These are phyloP conservation scores for Wickerhamomyces alni DNA, from an alignment of 805 yeast genomes.

Conservation along the genomic window DNA sequence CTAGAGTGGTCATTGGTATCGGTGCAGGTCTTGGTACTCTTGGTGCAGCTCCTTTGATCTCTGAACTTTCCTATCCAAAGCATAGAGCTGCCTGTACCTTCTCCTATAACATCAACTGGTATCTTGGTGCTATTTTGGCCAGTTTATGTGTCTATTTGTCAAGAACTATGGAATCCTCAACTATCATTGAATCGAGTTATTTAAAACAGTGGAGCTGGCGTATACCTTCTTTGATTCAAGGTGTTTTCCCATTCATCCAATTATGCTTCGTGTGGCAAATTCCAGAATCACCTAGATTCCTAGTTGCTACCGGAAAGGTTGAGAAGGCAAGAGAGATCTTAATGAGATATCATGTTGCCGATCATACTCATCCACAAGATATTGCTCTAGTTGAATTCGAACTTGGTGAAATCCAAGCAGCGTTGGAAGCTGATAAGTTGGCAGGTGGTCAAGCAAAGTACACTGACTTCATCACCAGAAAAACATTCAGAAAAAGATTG, in stretches of 20 bases:
- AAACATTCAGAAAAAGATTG: slow-evolving; percentile 35
- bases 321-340: slow-evolving; percentile 39
- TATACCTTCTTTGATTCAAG: slow-evolving; percentile 48
- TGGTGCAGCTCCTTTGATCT: slow-evolving; percentile 41
- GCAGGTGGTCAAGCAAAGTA: slow-evolving; percentile 26
- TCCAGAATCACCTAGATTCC: slow-evolving; percentile 48
- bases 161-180: slow-evolving; percentile 28
- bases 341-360: slow-evolving; percentile 32
- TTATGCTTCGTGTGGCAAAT: slow-evolving; percentile 27
- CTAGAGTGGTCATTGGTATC: slow-evolving; percentile 42
- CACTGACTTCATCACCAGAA: slow-evolving; percentile 29
- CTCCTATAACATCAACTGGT: slow-evolving; percentile 44
- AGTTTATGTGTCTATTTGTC: too few species aligned
- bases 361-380: slow-evolving; percentile 17
- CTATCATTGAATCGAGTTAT: slow-evolving; percentile 24
- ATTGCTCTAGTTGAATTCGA: slow-evolving; percentile 30
- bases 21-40: slow-evolving; percentile 38
- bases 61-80: slow-evolving; percentile 45
- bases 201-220: slow-evolving; percentile 39
- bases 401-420: slow-evolving; percentile 32
- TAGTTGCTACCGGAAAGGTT: slow-evolving; percentile 32
- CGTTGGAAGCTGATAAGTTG: slow-evolving; percentile 34
- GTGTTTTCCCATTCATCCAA: slow-evolving; percentile 39
- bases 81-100: slow-evolving; percentile 36
- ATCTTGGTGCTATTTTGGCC: slow-evolving; percentile 44